Evolutionary conservation across 768 basidiomycete species (phyloP), one percentile per base, ranked within the genome.

Genomic region (Tulasnella sp.): DNA sequence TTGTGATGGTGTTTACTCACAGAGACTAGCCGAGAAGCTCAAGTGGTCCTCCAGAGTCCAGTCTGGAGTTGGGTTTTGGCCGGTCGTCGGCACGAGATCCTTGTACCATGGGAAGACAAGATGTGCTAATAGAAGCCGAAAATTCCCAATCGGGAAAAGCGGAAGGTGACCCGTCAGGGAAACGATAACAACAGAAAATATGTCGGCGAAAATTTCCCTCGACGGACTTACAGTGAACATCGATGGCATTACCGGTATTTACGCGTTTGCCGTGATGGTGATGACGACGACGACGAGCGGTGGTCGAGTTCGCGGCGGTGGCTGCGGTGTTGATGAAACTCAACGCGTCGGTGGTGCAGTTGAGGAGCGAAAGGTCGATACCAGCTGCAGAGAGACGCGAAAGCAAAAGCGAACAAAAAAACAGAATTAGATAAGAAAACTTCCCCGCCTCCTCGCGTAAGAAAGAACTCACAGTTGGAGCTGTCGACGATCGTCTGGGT

Each of bases 61-160:
- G 36, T 42, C 40, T 42, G 78, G 78, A 16, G 78, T 79, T 1
- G 62, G 78, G 14, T 6, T 27, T 24, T 71, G 71, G 31, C 62
- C 78, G 31, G 40, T 79, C 12, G 42, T 44, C 24, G 78, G 78
- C 24, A 72, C 78, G 40, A 72, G 62, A 19, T 18, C 68, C 72
- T 39, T 44, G 40, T 79, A 79, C 78, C 78, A 79, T 19, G 68
- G 71, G 72, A 74, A 52, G 36, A 79, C 72, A n/a, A 79, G 21
- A 39, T 79, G 78, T 10, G 72, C 78, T 79, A n/a, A n/a, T n/a
- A n/a, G n/a, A n/a, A n/a, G n/a, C n/a, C n/a, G n/a, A n/a, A n/a
- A n/a, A n/a, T n/a, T n/a, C n/a, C n/a, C n/a, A n/a, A n/a, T n/a
- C n/a, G n/a, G n/a, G n/a, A n/a, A n/a, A n/a, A n/a, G n/a, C n/a